Percentiles rank a stretch among this genome's conserved stretches.
Conservation (phyloP, 768 basidiomycete species). For the Tulasnella sp. region DNA sequence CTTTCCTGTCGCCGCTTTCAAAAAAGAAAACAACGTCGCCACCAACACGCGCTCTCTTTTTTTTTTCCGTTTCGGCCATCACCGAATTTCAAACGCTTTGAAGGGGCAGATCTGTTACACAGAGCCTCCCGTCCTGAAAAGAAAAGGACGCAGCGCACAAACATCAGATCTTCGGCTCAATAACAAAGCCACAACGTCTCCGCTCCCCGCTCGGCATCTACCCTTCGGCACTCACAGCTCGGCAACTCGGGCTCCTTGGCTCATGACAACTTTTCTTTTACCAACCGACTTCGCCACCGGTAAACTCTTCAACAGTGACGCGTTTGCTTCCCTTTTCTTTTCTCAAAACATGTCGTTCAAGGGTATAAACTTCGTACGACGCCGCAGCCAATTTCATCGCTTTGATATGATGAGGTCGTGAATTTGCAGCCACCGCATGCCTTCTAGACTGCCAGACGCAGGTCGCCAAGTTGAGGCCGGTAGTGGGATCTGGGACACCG, state of each 20-base stretch:
- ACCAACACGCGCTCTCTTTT: not conserved
- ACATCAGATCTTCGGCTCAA: not conserved
- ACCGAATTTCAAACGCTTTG: not conserved
- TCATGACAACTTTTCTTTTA: slow-evolving; percentile 39
- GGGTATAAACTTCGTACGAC: slow-evolving; percentile 72
- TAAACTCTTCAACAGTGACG: slow-evolving; percentile 58
- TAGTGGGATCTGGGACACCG: slow-evolving; percentile 68
- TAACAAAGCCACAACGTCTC: not conserved
- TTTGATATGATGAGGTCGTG: slow-evolving; percentile 70
- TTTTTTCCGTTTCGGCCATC: not conserved
- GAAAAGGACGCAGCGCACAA: not conserved
- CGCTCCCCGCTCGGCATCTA: not conserved
- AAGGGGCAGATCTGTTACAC: not conserved
- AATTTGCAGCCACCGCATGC: slow-evolving; percentile 76
- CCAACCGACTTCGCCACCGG: slow-evolving; percentile 66
- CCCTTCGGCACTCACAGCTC: not conserved
- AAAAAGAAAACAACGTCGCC: not conserved
- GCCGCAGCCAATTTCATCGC: slow-evolving; percentile 76
- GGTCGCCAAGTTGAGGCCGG: slow-evolving; percentile 86
- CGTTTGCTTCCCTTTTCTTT: slow-evolving; percentile 58
- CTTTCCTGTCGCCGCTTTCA: not conserved
- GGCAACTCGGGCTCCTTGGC: not conserved
- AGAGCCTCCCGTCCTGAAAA: too few relatives aligned
- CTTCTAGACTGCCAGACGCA: slow-evolving; percentile 92
- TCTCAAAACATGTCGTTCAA: slow-evolving; percentile 69